Base-by-base conservation (phyloP, 2,329 filamentous ascomycete species). In the Penicillium sp. region DNA sequence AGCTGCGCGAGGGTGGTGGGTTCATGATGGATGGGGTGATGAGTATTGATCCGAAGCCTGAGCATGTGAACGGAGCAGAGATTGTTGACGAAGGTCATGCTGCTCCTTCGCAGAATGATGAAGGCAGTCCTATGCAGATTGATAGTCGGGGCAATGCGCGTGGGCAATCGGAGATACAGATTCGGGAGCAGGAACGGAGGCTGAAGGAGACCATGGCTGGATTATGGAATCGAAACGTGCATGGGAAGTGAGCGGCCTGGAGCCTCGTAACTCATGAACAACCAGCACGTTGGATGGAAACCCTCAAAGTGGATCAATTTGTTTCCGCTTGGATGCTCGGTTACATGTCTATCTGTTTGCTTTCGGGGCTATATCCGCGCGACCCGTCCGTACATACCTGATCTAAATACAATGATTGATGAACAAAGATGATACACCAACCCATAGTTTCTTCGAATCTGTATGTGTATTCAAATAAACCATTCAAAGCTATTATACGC, bases 111-210 rank as follows among this genome's bases (percentile, higher is more conserved):
- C n/a, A 40, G 1, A 50, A 27, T 47, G 48, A 46, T 6, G 56
- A 42, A 43, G 57, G 49, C 18, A 46, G 54, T 48, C 54, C 49
- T 9, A 82, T 81, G 77, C 81, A 82, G 60, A 80, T 85, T 62
- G 83, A 87, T 64, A 82, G 80, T 56, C 73, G 83, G 44, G 81
- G 83, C 0, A 81, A 86, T 64, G 84, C 80, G 1, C 77, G 81
- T 26, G 84, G 84, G 1, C 84, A 87, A 72, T 86, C 82, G 5
- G 82, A 85, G 61, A 80, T 82, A 63, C 84, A 85, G 77, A 86
- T 87, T 53, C 72, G 75, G 41, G 81, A 82, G 61, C 84, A 87
- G 71, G 81, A 85, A 69, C 75, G 82, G 41, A 78, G 78, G 65
- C 83, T 87, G 41, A 78, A 82, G 64, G 81, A 85, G 66, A 82